Percentiles rank a stretch among this genome's conserved stretches.
phyloP scores from a whole-genome alignment of 2,329 filamentous ascomycete species.

The Raffaelea arxii region DNA sequence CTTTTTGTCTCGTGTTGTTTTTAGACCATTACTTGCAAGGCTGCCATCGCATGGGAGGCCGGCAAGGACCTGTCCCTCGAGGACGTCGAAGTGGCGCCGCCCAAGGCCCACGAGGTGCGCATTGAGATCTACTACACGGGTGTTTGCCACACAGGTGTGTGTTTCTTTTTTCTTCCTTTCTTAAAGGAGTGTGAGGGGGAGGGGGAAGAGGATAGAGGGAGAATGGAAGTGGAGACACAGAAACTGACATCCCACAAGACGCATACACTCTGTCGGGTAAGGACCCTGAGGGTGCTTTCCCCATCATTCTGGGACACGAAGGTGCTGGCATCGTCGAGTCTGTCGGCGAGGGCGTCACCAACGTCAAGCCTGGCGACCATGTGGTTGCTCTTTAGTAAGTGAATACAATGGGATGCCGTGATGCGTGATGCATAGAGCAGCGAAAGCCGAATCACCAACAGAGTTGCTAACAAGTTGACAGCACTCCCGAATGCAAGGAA shows the following conservation, averaged over 20 bases:
- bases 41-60: conserved; percentile 94
- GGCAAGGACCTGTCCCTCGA: conserved; percentile 83
- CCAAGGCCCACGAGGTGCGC: conserved; percentile 86
- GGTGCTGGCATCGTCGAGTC: conserved; percentile 89
- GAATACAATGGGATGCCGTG: conserved; percentile 7
- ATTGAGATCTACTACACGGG: conserved; percentile 97
- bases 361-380: conserved; percentile 84
- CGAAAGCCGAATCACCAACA: neutral
- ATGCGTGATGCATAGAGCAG: neutral
- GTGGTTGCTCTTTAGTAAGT: conserved; percentile 78
- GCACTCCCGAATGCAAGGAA: conserved; percentile 91
- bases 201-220: no score
- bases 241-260: conserved; percentile 33
- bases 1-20: neutral
- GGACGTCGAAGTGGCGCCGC: conserved; percentile 84
- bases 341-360: conserved; percentile 83
- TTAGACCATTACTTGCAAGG: conserved; percentile 93
- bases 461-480: conserved; percentile 24
- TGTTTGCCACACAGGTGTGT: conserved; percentile 88
- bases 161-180: no score
- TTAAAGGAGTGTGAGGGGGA: no score
- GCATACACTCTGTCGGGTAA: conserved; percentile 94
- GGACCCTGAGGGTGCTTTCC: conserved; percentile 92
- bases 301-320: conserved; percentile 81
- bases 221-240: neutral